Base-by-base conservation (phyloP, 345 rosid genomes). In the Bretschneidera sinensis region DNA sequence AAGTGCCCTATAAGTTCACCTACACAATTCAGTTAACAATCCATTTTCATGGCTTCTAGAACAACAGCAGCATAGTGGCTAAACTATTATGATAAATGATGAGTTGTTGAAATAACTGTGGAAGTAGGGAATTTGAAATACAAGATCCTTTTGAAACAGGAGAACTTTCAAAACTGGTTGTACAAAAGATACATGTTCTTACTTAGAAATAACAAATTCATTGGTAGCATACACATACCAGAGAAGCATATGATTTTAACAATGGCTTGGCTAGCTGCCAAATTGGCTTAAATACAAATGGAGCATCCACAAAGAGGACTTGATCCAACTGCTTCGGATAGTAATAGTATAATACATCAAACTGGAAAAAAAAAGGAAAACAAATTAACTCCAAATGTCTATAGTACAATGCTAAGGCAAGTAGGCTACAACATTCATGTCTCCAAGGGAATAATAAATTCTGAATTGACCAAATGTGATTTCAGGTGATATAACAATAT, bases 281-380 rank as follows among this genome's bases (percentile, higher is more conserved):
- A 58, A 89, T 69, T 57, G 97, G 97, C 81, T 77, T 61, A 75
- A 89, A 92, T 57, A 89, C 55, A 22, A 89, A 87, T 20, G 98
- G 95, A 62, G 97, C 96, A 60, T 87, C 98, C 60, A 92, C 96
- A 55, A 89, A 85, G 58, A 87, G 96, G 43, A 89, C 97, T 77
- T 89, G 79, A 20, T 81, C 83, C 76, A 92, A 69, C 59, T 96
- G 86, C 79, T 78, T 89, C 23, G 98, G 98, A 73, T 92, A 84
- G 65, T 92, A 92, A 74, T 71, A 83, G 80, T 92, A 87, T 64
- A 87, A 84, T 35, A 84, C 94, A 61, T 92, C 89, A 70, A 92
- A 87, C 97, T 92, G 94, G 67, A 70, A 64, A 58, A 68, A 43
- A 14, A 20, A 31, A 25, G 31, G 9, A 20, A 45, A 60, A 5